These are phyloP conservation scores for Rhodotorula sp. DNA, from an alignment of 1,284 basidiomycete genomes.

Conservation along the genomic window DNA sequence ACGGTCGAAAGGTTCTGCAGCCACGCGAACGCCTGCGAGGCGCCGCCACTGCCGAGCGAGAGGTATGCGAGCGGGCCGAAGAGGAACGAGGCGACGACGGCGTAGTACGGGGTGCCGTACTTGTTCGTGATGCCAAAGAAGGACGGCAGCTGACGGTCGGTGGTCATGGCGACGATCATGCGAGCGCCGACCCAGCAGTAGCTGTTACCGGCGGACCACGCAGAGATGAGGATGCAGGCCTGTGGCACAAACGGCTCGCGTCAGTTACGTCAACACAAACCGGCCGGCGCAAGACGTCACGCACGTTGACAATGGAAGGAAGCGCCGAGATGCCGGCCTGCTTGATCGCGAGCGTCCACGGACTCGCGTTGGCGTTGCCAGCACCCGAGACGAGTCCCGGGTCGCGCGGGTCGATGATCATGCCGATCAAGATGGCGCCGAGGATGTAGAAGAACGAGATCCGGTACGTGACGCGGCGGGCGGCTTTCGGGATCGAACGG, in stretches of 20 bases:
- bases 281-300: neutral
- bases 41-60: constrained; percentile 40
- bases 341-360: constrained; percentile 78
- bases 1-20: constrained; percentile 44
- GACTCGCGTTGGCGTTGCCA: constrained; percentile 63
- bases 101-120: constrained; percentile 44
- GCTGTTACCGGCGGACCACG: constrained; percentile 79
- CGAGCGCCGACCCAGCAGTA: constrained; percentile 60
- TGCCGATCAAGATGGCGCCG: constrained; percentile 50
- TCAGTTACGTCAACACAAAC: no score
- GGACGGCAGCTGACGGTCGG: constrained; percentile 44
- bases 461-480: constrained; percentile 69
- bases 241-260: neutral
- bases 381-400: constrained; percentile 55
- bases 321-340: constrained; percentile 67
- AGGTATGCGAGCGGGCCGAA: constrained; percentile 47
- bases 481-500: constrained; percentile 63
- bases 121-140: constrained; percentile 43
- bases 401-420: constrained; percentile 66
- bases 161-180: constrained; percentile 45
- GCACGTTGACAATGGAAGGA: constrained; percentile 48
- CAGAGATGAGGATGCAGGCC: constrained; percentile 63
- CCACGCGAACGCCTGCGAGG: constrained; percentile 30
- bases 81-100: constrained; percentile 38
- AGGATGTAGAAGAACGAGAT: constrained; percentile 60